phyloP scores from a whole-genome alignment of 768 basidiomycete species.

The Lactifluus volemus region DNA sequence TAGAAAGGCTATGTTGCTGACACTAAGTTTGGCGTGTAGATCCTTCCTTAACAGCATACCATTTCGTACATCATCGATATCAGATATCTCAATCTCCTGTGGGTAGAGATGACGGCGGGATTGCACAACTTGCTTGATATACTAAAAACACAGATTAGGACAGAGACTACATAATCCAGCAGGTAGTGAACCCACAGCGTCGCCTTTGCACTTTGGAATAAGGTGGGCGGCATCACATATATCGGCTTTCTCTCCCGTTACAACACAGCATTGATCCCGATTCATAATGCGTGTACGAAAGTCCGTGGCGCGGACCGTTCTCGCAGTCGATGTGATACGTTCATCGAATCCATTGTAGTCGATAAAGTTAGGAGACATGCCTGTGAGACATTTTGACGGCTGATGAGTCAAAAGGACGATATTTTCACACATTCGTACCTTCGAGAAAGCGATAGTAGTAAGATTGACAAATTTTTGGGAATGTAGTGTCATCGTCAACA shows the following conservation, averaged over 20 bases:
- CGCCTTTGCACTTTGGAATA: neutral
- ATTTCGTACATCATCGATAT: neutral
- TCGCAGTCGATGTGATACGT: neutral
- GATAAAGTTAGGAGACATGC: too few relatives aligned
- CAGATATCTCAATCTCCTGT: neutral
- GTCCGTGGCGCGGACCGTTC: neutral
- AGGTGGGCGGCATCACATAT: neutral
- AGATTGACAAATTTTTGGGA: neutral
- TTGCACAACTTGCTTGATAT: neutral
- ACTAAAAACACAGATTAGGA: neutral
- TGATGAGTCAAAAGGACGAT: too few relatives aligned
- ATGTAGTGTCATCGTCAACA: neutral
- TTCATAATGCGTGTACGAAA: neutral
- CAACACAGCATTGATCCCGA: neutral
- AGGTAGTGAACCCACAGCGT: neutral
- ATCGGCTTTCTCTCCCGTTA: neutral
- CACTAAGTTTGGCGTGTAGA: neutral
- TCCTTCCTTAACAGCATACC: neutral
- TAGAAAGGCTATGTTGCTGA: too few relatives aligned
- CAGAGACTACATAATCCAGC: neutral
- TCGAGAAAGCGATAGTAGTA: neutral
- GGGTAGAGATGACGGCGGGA: neutral
- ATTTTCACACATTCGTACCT: too few relatives aligned
- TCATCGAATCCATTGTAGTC: neutral
- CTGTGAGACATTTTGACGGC: too few relatives aligned